phyloP scores from a whole-genome alignment of 2,329 filamentous ascomycete species.

The Alternaria triticina region DNA sequence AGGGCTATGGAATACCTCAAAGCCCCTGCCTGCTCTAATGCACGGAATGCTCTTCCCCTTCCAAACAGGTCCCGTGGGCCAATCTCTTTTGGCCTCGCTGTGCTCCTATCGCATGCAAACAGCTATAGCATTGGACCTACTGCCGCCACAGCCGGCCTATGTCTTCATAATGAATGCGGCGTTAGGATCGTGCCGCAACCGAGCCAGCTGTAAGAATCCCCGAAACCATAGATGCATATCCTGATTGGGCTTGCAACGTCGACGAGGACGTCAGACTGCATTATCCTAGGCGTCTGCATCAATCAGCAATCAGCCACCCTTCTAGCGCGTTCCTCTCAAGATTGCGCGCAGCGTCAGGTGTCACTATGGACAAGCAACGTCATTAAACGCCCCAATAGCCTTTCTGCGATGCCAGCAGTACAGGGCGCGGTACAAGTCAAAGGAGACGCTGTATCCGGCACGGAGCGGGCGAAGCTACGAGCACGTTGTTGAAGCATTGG shows the following conservation, averaged over 20 bases:
- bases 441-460: not conserved
- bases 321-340: conserved; percentile 15
- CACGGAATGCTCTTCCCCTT: not conserved
- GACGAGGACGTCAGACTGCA: conserved; percentile 14
- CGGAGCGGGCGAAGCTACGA: not conserved
- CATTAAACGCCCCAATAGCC: not conserved
- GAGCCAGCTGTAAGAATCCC: not conserved
- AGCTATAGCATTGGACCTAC: not conserved
- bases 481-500: not conserved
- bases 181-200: conserved; percentile 10
- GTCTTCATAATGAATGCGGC: conserved; percentile 8
- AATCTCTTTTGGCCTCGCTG: not conserved
- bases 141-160: conserved; percentile 13
- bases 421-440: conserved; percentile 6
- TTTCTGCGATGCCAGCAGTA: conserved; percentile 3
- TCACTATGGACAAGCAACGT: conserved; percentile 1
- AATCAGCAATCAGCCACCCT: conserved; percentile 4
- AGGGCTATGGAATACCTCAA: not conserved
- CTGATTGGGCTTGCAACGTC: conserved; percentile 1
- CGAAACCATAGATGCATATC: not conserved
- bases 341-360: conserved; percentile 3
- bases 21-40: not conserved
- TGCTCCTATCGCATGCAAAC: conserved; percentile 6
- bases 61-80: not conserved
- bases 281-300: not conserved